Conservation (phyloP, 73 alveolate species). For the Paraurostyla sp. region DNA sequence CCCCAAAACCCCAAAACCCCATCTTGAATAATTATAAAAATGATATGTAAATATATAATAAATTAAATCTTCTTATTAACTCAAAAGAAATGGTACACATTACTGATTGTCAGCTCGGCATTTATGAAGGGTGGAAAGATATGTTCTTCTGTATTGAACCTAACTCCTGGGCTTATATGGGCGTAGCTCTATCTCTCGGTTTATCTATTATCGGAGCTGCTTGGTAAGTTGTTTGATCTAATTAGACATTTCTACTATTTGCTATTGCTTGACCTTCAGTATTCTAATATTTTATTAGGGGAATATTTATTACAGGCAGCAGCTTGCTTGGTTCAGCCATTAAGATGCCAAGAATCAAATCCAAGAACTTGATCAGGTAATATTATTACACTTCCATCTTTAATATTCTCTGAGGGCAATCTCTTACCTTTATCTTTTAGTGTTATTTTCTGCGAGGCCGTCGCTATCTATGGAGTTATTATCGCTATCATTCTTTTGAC, state of each 20-base stretch:
- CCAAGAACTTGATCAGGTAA: conserved; percentile 95
- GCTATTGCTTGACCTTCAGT: background rate
- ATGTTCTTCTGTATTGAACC: conserved; percentile 24
- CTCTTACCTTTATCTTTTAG: conserved; percentile 46
- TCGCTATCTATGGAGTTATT: conserved; percentile 99
- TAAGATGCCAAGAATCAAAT: conserved; percentile 97
- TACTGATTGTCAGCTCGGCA: background rate
- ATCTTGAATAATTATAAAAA: background rate
- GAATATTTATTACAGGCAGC: conserved; percentile 98
- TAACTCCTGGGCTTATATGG: conserved; percentile 97
- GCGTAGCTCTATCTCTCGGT: conserved; percentile 96
- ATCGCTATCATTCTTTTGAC: conserved; percentile 97
- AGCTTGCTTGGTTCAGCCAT: conserved; percentile 98
- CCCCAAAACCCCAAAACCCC: conserved; percentile 38
- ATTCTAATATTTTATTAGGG: conserved; percentile 76
- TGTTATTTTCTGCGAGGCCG: conserved; percentile 99
- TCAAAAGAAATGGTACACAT: background rate
- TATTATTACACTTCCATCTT: background rate
- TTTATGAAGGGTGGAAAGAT: conserved; percentile 39
- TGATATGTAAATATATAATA: background rate
- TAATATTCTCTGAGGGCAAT: background rate
- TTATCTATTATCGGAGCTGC: conserved; percentile 98
- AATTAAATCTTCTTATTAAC: conserved; percentile 1
- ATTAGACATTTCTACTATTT: background rate
- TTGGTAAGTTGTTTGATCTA: conserved; percentile 72